Conservation (phyloP, 2,329 filamentous ascomycete genomes). For the Neopestalotiopsis sp. region DNA sequence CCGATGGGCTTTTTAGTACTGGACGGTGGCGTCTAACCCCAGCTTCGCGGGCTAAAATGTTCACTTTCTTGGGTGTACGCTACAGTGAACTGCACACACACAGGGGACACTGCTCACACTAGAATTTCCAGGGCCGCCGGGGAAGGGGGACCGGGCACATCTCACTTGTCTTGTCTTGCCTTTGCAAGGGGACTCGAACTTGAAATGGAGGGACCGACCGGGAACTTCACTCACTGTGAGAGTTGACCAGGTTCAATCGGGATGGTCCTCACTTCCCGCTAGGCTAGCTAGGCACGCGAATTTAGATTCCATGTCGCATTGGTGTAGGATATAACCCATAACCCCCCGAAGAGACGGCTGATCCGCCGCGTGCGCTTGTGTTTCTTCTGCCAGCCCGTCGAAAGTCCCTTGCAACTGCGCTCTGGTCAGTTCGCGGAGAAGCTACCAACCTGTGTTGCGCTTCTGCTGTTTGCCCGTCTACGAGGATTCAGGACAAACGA, state of each 20-base stretch:
- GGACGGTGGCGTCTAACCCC: slow-evolving; percentile 10
- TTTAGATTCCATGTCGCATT: slow-evolving; percentile 9
- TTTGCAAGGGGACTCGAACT: background rate
- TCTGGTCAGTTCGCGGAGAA: background rate
- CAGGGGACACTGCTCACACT: no score
- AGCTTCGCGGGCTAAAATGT: background rate
- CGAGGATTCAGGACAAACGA: background rate
- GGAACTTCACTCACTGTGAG: background rate
- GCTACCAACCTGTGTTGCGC: background rate
- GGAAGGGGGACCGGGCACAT: background rate
- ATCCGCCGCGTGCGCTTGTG: background rate
- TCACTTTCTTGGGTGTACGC: no score
- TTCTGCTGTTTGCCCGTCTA: background rate
- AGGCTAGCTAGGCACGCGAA: slow-evolving; percentile 5
- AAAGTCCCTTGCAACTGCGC: background rate
- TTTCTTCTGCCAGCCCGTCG: background rate
- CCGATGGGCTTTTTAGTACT: slow-evolving; percentile 6
- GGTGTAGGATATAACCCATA: background rate
- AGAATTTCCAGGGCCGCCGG: background rate
- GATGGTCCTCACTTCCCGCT: background rate
- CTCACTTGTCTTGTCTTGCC: background rate
- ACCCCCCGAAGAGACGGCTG: background rate
- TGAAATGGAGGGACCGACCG: background rate
- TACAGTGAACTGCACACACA: background rate
- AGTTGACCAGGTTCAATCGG: background rate